Conservation (phyloP, 495 filamentous ascomycete genomes). For the Penicillium roqueforti region DNA sequence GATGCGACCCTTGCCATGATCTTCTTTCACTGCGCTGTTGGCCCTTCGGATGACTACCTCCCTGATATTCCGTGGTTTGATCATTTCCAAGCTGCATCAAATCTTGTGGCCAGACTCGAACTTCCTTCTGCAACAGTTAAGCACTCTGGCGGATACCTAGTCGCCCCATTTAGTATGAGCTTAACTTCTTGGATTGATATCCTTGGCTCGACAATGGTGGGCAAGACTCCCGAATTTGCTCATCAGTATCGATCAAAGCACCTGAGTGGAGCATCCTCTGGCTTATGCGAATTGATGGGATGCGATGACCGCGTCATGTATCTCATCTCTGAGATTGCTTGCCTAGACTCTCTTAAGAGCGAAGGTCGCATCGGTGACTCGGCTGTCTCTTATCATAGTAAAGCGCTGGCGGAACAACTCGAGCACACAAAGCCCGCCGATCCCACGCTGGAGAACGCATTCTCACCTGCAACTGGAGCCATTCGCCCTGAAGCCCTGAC, state of each 20-base stretch:
- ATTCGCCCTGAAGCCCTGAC: conserved; percentile 76
- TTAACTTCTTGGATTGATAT: conserved; percentile 97
- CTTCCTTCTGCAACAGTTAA: conserved; percentile 62
- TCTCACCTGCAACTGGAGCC: conserved; percentile 57
- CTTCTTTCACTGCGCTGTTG: conserved; percentile 94
- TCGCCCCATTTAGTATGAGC: conserved; percentile 92
- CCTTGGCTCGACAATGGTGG: conserved; percentile 87
- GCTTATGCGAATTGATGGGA: conserved; percentile 91
- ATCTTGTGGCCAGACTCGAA: conserved; percentile 79
- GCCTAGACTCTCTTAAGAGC: conserved; percentile 81
- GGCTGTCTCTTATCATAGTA: conserved; percentile 78
- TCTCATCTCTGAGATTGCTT: conserved; percentile 94
- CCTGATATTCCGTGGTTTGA: conserved; percentile 96
- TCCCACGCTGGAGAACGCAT: conserved; percentile 50
- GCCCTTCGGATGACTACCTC: conserved; percentile 75
- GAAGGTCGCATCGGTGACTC: conserved; percentile 76
- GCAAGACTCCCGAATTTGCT: conserved; percentile 78
- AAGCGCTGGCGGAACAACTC: conserved; percentile 74
- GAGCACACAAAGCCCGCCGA: conserved; percentile 65
- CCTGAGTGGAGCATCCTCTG: conserved; percentile 63
- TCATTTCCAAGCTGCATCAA: conserved; percentile 88
- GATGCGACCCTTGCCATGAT: conserved; percentile 96
- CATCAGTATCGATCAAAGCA: conserved; percentile 91
- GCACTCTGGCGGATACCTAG: conserved; percentile 46
- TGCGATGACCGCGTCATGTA: conserved; percentile 98